phyloP scores from a whole-genome alignment of 139 green algal species.

The Micractinium conductrix region DNA sequence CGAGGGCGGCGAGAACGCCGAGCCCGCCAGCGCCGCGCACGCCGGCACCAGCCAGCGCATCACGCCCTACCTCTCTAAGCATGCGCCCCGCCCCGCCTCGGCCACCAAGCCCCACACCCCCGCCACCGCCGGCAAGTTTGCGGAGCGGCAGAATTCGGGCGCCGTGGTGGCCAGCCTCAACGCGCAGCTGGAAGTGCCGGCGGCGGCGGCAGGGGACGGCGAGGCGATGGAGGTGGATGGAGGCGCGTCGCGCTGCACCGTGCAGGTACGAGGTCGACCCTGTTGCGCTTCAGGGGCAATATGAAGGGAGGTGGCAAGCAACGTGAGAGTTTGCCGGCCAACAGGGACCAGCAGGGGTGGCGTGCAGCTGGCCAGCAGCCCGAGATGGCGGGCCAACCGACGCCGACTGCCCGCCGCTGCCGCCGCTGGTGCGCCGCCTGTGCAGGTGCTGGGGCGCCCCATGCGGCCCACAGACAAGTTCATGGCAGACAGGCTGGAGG shows the following conservation, averaged over 20 bases:
- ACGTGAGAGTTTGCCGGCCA: too few species aligned
- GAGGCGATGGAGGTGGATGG: constrained; percentile 29
- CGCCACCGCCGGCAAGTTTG: constrained; percentile 35
- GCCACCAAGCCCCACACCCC: constrained; percentile 8
- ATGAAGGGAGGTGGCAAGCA: too few species aligned
- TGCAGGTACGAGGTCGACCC: too few species aligned
- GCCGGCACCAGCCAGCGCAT: constrained; percentile 34
- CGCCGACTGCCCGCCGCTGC: too few species aligned
- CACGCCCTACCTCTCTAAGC: constrained; percentile 39
- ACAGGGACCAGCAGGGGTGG: neutral
- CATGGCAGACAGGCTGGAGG: constrained; percentile 63
- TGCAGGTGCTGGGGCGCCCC: constrained; percentile 31
- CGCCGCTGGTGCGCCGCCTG: neutral
- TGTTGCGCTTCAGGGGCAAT: too few species aligned
- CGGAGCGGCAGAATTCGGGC: constrained; percentile 19
- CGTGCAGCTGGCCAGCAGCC: neutral
- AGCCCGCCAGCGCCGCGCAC: too few species aligned
- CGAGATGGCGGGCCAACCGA: too few species aligned
- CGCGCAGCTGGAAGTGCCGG: constrained; percentile 16
- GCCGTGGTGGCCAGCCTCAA: constrained; percentile 30
- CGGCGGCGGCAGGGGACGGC: neutral
- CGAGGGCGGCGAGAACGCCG: constrained; percentile 6
- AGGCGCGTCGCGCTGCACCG: too few species aligned
- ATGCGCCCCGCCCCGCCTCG: neutral
- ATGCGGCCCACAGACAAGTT: constrained; percentile 12